Evolutionary conservation across 2,329 filamentous ascomycete species (phyloP).

Genomic region (Aureobasidium mangrovei): DNA sequence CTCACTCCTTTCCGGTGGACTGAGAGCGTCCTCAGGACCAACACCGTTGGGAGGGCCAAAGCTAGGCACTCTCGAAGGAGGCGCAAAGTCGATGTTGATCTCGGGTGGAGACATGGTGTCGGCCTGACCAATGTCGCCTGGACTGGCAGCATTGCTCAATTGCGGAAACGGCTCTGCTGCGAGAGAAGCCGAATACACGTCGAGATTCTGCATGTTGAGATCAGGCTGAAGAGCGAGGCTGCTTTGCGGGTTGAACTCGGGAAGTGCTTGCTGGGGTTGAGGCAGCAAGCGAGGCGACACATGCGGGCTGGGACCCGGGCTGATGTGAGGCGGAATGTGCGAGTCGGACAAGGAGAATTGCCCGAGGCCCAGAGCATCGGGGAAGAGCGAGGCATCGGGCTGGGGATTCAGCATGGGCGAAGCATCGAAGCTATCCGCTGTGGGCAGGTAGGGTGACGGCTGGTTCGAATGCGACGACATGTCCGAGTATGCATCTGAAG

Average conservation of each 20-base stretch:
- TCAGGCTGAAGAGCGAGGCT: slow-evolving; percentile 40
- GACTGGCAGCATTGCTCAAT: slow-evolving; percentile 31
- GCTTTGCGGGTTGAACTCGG: slow-evolving; percentile 37
- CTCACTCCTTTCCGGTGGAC: slow-evolving; percentile 62
- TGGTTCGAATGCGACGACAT: slow-evolving; percentile 67
- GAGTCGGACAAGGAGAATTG: slow-evolving; percentile 72
- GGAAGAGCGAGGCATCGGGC: slow-evolving; percentile 63
- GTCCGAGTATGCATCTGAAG: slow-evolving; percentile 81
- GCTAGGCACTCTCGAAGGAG: slow-evolving; percentile 56
- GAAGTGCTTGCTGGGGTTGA: slow-evolving; percentile 52
- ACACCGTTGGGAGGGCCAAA: slow-evolving; percentile 58
- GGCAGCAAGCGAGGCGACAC: slow-evolving; percentile 57
- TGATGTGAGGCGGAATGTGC: slow-evolving; percentile 42
- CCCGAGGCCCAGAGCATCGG: slow-evolving; percentile 68
- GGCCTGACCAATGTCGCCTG: slow-evolving; percentile 55
- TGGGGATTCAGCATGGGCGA: slow-evolving; percentile 71
- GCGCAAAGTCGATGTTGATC: slow-evolving; percentile 89
- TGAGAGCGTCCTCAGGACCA: slow-evolving; percentile 70
- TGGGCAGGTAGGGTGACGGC: slow-evolving; percentile 71
- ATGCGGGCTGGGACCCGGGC: slow-evolving; percentile 64
- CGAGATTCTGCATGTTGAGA: slow-evolving; percentile 38
- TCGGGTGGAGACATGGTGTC: slow-evolving; percentile 82
- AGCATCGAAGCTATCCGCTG: slow-evolving; percentile 73
- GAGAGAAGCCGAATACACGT: slow-evolving; percentile 34
- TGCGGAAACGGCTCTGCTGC: slow-evolving; percentile 41